Conservation (phyloP, 768 basidiomycete genomes). For the Lentinula lateritia region DNA sequence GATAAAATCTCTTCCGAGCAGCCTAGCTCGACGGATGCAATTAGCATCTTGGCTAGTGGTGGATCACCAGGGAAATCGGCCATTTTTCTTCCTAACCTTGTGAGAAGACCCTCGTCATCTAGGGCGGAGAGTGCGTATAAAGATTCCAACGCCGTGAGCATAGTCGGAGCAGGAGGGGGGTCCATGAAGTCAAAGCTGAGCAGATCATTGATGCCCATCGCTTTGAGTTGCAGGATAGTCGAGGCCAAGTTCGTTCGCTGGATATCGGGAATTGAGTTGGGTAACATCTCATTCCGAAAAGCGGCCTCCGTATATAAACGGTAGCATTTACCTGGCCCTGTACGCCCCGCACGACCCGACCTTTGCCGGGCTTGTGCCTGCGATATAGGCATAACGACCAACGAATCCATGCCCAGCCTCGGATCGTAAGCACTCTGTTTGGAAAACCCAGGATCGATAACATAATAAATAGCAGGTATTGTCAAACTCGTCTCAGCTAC, state of each 20-base stretch:
- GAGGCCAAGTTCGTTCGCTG: constrained; percentile 89
- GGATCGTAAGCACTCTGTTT: constrained; percentile 99
- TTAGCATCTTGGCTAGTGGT: constrained; percentile 93
- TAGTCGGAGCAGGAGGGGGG: constrained; percentile 93
- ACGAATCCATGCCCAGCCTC: constrained; percentile 95
- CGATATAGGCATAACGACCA: constrained; percentile 98
- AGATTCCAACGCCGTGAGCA: constrained; percentile 93
- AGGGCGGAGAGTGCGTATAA: constrained; percentile 93
- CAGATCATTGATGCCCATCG: constrained; percentile 98
- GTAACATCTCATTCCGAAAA: constrained; percentile 98
- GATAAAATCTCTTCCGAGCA: constrained; percentile 98
- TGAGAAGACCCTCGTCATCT: constrained; percentile 94
- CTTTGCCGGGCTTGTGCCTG: constrained; percentile 97
- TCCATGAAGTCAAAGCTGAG: constrained; percentile 99
- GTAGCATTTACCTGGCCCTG: constrained; percentile 97
- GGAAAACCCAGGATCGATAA: constrained; percentile 96
- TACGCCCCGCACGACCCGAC: constrained; percentile 93
- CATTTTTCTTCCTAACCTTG: constrained; percentile 95
- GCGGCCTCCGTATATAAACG: constrained; percentile 97
- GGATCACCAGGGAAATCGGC: constrained; percentile 99
- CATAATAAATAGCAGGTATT: constrained; percentile 98
- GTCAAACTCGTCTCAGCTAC: constrained; percentile 98
- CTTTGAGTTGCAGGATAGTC: constrained; percentile 94
- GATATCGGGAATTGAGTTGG: constrained; percentile 96
- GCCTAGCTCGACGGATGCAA: constrained; percentile 93